Evolutionary conservation across 2,329 filamentous ascomycete genomes (phyloP).

Genomic region (Pseudogymnoascus sp.): DNA sequence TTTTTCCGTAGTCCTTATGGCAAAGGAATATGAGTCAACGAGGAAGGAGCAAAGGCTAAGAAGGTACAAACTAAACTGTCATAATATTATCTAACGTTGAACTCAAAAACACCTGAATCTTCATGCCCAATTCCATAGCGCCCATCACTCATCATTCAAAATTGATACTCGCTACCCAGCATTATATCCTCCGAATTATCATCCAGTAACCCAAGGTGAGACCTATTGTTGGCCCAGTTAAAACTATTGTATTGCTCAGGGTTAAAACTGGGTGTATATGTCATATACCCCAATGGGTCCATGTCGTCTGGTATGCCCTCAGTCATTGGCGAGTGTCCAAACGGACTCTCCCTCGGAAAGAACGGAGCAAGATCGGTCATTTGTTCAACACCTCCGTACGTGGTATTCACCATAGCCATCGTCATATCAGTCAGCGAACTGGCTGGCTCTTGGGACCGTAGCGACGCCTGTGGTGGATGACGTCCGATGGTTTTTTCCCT

Average conservation of each 20-base stretch:
- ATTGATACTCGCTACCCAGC: neutral
- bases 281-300: neutral
- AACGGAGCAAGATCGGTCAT: neutral
- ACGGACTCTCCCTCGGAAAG: neutral
- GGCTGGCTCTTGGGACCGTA: neutral
- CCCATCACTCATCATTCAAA: neutral
- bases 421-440: neutral
- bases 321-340: neutral
- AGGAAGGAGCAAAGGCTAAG: neutral
- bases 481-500: neutral
- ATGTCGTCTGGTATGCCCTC: neutral
- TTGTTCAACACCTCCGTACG: neutral
- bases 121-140: neutral
- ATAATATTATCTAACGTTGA: neutral
- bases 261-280: neutral
- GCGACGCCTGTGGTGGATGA: neutral
- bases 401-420: neutral
- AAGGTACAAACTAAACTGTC: neutral
- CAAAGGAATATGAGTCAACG: neutral
- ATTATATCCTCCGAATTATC: neutral
- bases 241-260: neutral
- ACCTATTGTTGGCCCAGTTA: neutral
- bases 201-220: neutral
- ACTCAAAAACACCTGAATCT: neutral
- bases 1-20: constrained; percentile 21